Base-by-base conservation (phyloP, 2,329 filamentous ascomycete genomes). In the Alternaria novae-zelandiae region DNA sequence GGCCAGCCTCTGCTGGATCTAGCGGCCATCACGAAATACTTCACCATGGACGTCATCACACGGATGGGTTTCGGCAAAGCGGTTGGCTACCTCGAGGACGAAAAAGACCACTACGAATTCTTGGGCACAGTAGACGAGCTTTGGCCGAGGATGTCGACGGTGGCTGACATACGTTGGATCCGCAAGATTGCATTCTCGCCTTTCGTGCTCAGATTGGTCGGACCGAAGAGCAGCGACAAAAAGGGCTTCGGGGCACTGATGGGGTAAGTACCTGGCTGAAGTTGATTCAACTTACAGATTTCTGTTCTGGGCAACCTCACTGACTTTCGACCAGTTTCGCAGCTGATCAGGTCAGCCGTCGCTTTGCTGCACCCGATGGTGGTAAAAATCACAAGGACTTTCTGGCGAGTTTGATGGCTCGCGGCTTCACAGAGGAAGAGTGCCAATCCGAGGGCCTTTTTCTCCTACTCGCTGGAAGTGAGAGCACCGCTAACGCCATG, bases 31-130 rank as follows among this genome's bases (percentile, higher is more conserved):
- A 45, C 59, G 21, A 26, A 15, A 13, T 63, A 45, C 43, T 63
- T 63, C 28, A 65, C 64, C 26, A 47, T 67, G 30, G 64, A 69
- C 17, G 57, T 65, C 9, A 69, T 65, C 32, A 65, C 56, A 6
- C 36, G 47, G 25, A 57, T 67, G 12, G 54, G 41, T 4, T 67
- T 63, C 30, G 64, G 66, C 15, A 44, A 58, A 23, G 49, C 59
- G 7, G 54, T 69, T 44, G 66, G 64, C 12, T 65, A 62, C 26
- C 23, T 69, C 8, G 55, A 25, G 6, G 45, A 61, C 12, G 45
- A 62, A 26, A 45, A 36, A 10, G 66, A 68, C 23, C 47, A 62
- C 41, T 59, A 55, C 26, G 46, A 57, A n/a, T 66, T 60, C 36
- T 25, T 60, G 13, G 21, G 23, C 13, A 56, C 23, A 26, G 47